Percentiles rank a stretch among this genome's conserved stretches.
phyloP scores from a whole-genome alignment of 208 protist species.

The Leishmania amazonensis region DNA sequence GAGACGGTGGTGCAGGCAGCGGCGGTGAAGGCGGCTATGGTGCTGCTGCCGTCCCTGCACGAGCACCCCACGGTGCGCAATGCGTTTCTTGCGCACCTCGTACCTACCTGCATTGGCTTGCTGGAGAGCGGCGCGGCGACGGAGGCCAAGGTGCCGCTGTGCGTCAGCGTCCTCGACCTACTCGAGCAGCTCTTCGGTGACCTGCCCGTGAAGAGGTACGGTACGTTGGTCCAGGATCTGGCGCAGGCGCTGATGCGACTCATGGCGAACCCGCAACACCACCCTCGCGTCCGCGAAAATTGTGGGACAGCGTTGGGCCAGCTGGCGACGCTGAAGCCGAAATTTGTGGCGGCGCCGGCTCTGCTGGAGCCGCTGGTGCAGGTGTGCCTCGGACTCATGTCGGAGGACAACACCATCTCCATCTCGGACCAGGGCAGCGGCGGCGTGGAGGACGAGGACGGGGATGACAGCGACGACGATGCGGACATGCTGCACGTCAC shows the following conservation, averaged over 20 bases:
- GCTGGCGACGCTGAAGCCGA: conserved; percentile 60
- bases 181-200: conserved; percentile 59
- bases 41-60: conserved; percentile 55
- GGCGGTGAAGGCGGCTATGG: conserved; percentile 63
- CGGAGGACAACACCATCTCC: conserved; percentile 76
- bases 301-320: conserved; percentile 48
- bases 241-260: conserved; percentile 39
- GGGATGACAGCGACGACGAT: conserved; percentile 35
- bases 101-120: conserved; percentile 45
- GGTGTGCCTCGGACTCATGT: conserved; percentile 65
- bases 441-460: conserved; percentile 34
- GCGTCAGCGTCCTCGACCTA: conserved; percentile 69
- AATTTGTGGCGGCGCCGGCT: conserved; percentile 51
- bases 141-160: conserved; percentile 45
- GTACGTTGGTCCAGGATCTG: conserved; percentile 33
- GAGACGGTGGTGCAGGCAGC: conserved; percentile 59
- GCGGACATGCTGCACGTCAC: conserved; percentile 65
- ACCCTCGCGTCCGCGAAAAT: conserved; percentile 60
- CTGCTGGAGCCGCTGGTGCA: conserved; percentile 66
- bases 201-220: conserved; percentile 59
- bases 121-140: conserved; percentile 32
- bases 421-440: conserved; percentile 48
- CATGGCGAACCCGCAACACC: conserved; percentile 35
- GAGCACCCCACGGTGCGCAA: conserved; percentile 33
- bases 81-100: conserved; percentile 45